Base-by-base conservation (phyloP, 1,284 basidiomycete genomes). In the Hypsizygus ulmarius region DNA sequence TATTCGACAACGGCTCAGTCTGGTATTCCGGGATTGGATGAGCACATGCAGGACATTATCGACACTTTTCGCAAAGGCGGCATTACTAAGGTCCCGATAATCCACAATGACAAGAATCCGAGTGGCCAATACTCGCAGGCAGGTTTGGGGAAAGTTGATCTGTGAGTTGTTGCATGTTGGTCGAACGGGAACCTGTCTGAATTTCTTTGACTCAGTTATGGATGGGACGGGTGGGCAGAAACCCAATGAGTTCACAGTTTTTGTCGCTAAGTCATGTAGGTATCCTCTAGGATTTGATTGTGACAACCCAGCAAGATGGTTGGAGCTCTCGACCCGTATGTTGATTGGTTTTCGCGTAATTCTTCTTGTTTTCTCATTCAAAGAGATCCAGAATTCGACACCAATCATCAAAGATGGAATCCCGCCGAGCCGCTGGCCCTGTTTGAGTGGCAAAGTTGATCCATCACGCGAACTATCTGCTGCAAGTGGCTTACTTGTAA, bases 221-320 rank as follows among this genome's bases (percentile, higher is more conserved):
- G 73, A 16, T 72, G 67, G 70, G 71, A 79, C 59, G 71, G 69
- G 48, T 65, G 37, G 30, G 29, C 14, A 37, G 3, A 19, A 11
- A 29, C n/a, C 33, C 30, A 7, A 25, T 7, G 21, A 19, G 28
- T 16, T 41, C 12, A 29, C 7, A 5, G 8, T 15, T 8, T 38
- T 28, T 3, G 3, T 18, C n/a, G 25, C 11, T 14, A 5, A 38
- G 11, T 21, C 8, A 28, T 14, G 5, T 35, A 64, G 64, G n/a
- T 78, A 78, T 51, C 75, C 72, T 2, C 68, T 77, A 45, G 70
- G 72, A 7, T 79, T 79, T 54, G 72, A 78, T 57, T 79, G 77
- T 57, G 66, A 71, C 38, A 65, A 70, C 43, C 76, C 77, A 5
- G 57, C 61, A 1, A 61, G 58, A n/a, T 79, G 77, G 77, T 65